A percentile compares a stretch with the other conserved stretches of the same genome.
These are phyloP conservation scores for Syzygium grande DNA, from an alignment of 345 rosid species.

Conservation along the genomic window DNA sequence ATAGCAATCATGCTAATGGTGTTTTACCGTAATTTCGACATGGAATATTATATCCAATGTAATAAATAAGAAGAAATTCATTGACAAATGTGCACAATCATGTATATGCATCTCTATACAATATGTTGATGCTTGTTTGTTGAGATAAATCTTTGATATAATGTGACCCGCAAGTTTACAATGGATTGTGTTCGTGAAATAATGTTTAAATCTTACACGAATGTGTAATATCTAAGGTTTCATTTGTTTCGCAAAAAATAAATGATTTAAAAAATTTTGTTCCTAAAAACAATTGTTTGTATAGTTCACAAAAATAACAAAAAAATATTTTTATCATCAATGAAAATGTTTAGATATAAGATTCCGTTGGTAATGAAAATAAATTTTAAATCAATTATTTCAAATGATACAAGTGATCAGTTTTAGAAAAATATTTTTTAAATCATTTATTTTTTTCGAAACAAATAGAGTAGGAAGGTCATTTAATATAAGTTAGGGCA, in stretches of 20 bases:
- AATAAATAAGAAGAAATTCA: not conserved
- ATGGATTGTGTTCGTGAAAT: not conserved
- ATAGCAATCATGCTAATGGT: not conserved
- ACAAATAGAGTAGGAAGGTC: accelerated
- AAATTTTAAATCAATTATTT: not conserved
- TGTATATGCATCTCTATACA: not conserved
- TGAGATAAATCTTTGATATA: not conserved
- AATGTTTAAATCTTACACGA: not conserved
- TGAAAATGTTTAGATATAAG: not conserved
- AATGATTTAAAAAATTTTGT: not conserved
- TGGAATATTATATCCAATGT: not conserved
- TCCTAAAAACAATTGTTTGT: accelerated
- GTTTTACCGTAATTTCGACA: not conserved
- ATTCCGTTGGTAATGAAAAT: accelerated
- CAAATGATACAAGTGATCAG: not conserved
- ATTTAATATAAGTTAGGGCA: not conserved
- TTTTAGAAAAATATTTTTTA: not conserved
- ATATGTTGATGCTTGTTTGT: not conserved
- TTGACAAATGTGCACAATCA: not conserved
- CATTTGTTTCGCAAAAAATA: not conserved
- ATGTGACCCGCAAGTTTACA: not conserved
- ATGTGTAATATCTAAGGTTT: not conserved
- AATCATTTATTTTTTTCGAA: accelerated
- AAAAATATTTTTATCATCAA: not conserved
- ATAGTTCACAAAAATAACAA: not conserved